Conservation (phyloP, 129 eudicot species). For the Lonicera japonica region DNA sequence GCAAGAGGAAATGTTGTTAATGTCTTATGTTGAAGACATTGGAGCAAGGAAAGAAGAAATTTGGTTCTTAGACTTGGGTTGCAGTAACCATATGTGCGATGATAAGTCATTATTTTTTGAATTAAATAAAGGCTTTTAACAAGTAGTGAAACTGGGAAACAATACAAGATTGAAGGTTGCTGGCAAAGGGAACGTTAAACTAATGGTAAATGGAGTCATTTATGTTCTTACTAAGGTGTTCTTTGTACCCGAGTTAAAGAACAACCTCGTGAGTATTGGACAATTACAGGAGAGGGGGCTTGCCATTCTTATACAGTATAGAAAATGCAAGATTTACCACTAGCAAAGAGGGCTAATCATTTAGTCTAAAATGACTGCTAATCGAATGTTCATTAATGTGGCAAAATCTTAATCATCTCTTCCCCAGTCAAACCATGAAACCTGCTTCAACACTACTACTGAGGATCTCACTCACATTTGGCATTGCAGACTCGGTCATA, state of each 20-base stretch:
- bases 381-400: not conserved
- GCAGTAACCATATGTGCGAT: too few relatives aligned
- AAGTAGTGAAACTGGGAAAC: not conserved
- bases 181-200: not conserved
- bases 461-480: too few relatives aligned
- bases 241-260: not conserved
- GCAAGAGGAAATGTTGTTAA: too few relatives aligned
- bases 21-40: too few relatives aligned
- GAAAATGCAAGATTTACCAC: not conserved
- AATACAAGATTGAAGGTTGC: not conserved
- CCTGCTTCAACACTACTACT: too few relatives aligned
- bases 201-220: not conserved
- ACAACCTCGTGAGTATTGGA: not conserved
- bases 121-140: not conserved
- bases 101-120: too few relatives aligned
- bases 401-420: too few relatives aligned
- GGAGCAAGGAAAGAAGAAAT: too few relatives aligned
- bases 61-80: too few relatives aligned
- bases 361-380: not conserved
- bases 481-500: too few relatives aligned
- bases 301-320: not conserved
- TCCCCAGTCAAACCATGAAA: too few relatives aligned
- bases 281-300: constrained; percentile 5
- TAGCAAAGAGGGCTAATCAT: not conserved
- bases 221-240: not conserved